These are phyloP conservation scores for Trametes pubescens DNA, from an alignment of 1,284 basidiomycete species.

Conservation along the genomic window DNA sequence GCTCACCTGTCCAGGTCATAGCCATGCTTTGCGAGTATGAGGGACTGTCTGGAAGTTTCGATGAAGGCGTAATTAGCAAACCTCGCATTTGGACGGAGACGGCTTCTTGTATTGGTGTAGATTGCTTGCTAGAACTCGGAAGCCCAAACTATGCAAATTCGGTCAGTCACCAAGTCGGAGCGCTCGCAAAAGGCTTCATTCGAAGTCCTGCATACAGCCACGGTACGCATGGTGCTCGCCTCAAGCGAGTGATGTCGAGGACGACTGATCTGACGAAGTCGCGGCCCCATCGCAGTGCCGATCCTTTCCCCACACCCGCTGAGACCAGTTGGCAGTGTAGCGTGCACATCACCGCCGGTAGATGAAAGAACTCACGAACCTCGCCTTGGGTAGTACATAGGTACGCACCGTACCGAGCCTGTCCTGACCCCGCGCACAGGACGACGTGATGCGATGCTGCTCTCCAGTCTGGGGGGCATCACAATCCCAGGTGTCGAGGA, in stretches of 20 bases:
- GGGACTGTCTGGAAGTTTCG: no score
- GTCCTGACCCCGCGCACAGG: neutral
- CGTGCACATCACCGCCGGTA: slow-evolving; percentile 10
- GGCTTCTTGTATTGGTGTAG: no score
- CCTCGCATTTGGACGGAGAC: no score
- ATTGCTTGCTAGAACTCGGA: no score
- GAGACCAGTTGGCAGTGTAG: neutral
- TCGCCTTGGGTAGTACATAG: neutral
- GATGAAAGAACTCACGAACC: neutral
- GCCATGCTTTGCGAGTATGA: no score
- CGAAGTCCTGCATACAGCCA: neutral
- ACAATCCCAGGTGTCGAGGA: neutral
- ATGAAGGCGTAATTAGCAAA: no score
- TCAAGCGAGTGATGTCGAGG: slow-evolving; percentile 14
- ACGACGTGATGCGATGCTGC: neutral
- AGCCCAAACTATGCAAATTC: no score
- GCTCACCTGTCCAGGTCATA: no score
- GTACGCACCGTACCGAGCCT: neutral
- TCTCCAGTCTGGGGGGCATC: slow-evolving; percentile 7
- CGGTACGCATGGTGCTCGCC: neutral
- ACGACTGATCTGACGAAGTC: neutral
- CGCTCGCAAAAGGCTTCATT: neutral
- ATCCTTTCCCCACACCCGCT: neutral
- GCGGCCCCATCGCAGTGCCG: slow-evolving; percentile 4
- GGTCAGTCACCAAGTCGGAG: neutral